Conservation (phyloP, 495 filamentous ascomycete species). For the Alectoria sarmentosa region DNA sequence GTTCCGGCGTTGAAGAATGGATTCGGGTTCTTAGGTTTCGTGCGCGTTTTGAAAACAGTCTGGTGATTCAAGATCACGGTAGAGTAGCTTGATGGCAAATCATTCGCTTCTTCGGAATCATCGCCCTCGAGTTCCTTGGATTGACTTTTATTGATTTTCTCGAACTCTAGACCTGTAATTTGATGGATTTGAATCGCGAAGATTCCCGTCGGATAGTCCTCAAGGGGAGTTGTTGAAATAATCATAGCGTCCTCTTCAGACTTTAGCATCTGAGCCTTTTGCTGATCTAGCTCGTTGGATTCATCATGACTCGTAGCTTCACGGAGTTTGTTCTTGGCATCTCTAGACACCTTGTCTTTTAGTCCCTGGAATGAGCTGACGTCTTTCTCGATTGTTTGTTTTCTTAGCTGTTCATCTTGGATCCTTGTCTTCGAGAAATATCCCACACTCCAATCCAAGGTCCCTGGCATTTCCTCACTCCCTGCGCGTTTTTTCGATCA, state of each 20-base stretch:
- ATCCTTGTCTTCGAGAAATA: constrained; percentile 61
- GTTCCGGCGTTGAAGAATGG: constrained; percentile 76
- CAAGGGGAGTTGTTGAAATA: constrained; percentile 50
- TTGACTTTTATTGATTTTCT: constrained; percentile 41
- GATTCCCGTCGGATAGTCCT: constrained; percentile 52
- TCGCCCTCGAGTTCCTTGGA: constrained; percentile 37
- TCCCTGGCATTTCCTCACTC: constrained; percentile 61
- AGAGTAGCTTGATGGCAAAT: constrained; percentile 60
- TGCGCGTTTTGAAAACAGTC: constrained; percentile 62
- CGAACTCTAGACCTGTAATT: constrained; percentile 59
- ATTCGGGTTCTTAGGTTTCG: constrained; percentile 69
- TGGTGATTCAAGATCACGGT: constrained; percentile 63
- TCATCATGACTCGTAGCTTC: constrained; percentile 50
- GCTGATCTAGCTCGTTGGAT: constrained; percentile 50
- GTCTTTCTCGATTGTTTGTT: constrained; percentile 45
- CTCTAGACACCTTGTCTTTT: constrained; percentile 43
- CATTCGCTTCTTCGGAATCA: constrained; percentile 55
- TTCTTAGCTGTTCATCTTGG: constrained; percentile 43
- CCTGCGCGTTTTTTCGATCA: background rate
- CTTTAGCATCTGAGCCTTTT: constrained; percentile 55
- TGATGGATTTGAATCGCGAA: constrained; percentile 66
- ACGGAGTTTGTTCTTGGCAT: constrained; percentile 50
- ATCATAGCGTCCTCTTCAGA: constrained; percentile 46
- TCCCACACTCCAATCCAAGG: constrained; percentile 61
- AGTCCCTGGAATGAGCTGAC: constrained; percentile 47